Evolutionary conservation across 208 protist genomes (phyloP).

Genomic region (Crithidia sp.): DNA sequence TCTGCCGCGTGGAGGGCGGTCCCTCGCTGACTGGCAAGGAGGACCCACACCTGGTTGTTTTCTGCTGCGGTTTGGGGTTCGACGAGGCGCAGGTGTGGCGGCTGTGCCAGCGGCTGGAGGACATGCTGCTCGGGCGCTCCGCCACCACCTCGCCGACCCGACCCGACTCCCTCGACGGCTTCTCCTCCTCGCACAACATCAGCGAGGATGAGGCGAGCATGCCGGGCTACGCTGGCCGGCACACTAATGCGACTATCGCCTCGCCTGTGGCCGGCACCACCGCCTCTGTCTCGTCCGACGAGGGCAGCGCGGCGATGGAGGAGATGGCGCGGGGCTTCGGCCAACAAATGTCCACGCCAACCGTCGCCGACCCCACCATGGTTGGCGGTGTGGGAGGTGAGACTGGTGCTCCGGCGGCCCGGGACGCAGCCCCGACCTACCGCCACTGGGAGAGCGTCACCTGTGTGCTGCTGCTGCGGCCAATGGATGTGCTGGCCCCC

Average conservation of each 20-base stretch:
- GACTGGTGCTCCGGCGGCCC: neutral
- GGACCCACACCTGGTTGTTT: conserved; percentile 51
- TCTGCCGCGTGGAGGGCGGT: conserved; percentile 35
- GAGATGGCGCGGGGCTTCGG: conserved; percentile 16
- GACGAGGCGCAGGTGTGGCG: conserved; percentile 45
- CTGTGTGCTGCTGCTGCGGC: conserved; percentile 57
- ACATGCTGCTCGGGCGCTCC: conserved; percentile 37
- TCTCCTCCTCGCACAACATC: conserved; percentile 7
- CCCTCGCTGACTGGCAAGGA: conserved; percentile 41
- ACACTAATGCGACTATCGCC: neutral
- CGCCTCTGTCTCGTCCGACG: neutral
- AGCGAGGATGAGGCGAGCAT: conserved; percentile 10
- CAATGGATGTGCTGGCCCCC: conserved; percentile 26
- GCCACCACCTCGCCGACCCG: conserved; percentile 5
- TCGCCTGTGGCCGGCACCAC: conserved; percentile 4
- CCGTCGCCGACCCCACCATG: neutral
- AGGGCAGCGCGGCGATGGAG: conserved; percentile 15
- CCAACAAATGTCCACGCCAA: conserved; percentile 7
- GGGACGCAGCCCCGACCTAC: conserved; percentile 4
- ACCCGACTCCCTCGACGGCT: conserved; percentile 8
- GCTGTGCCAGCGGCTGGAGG: conserved; percentile 57
- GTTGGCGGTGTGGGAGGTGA: neutral
- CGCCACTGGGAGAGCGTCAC: conserved; percentile 59
- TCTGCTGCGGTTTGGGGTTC: conserved; percentile 68
- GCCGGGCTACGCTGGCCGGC: neutral